Conservation (phyloP, 352 stramenopile species). For the Phytophthora ohioensis region DNA sequence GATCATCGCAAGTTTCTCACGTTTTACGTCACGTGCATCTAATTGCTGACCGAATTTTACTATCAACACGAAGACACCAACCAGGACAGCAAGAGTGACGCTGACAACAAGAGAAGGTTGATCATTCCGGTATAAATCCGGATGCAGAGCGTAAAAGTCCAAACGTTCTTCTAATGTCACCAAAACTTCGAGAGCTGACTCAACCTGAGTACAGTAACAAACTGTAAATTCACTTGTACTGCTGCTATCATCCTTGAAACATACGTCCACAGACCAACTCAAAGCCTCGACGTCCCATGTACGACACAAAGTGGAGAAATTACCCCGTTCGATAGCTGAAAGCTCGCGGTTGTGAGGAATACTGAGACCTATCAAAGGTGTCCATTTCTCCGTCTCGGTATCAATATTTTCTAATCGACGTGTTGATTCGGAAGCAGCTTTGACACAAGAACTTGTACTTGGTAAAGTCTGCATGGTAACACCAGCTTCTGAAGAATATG, state of each 20-base stretch:
- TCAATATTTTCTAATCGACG: conserved; percentile 6
- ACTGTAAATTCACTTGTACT: conserved; percentile 55
- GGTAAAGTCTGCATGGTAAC: conserved; percentile 44
- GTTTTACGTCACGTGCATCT: conserved; percentile 46
- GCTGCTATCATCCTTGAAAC: conserved; percentile 61
- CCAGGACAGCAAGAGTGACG: conserved; percentile 48
- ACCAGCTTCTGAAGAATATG: conserved; percentile 18
- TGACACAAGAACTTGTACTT: conserved; percentile 51
- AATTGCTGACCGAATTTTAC: conserved; percentile 43
- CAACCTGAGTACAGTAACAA: conserved; percentile 72
- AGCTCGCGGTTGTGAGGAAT: conserved; percentile 62
- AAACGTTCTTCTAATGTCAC: conserved; percentile 71
- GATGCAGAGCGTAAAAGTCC: conserved; percentile 64
- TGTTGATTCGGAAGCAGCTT: conserved; percentile 30
- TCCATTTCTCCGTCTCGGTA: conserved; percentile 32
- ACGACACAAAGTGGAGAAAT: conserved; percentile 71
- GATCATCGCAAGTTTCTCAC: conserved; percentile 65
- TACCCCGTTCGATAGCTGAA: conserved; percentile 51
- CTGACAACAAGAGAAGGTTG: conserved; percentile 55
- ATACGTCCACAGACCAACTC: conserved; percentile 60
- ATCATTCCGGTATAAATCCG: conserved; percentile 73
- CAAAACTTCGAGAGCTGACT: conserved; percentile 68
- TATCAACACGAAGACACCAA: conserved; percentile 47
- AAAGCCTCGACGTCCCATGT: conserved; percentile 52
- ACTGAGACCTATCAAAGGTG: conserved; percentile 52